Conservation (phyloP, 78 protist species). For the Dictyostelium citrinum region DNA sequence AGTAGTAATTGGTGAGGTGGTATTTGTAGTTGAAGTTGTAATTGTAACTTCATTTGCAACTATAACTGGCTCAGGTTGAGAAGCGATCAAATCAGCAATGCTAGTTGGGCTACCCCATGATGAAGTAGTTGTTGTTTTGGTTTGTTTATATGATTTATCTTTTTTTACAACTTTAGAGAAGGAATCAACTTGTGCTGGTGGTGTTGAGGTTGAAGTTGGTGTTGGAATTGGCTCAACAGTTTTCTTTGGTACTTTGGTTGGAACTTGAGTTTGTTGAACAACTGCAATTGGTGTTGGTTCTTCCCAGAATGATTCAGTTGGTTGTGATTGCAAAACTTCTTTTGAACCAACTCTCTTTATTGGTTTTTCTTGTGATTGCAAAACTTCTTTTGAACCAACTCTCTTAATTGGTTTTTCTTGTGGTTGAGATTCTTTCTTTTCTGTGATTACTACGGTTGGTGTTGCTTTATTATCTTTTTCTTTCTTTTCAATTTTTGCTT, state of each 20-base stretch:
- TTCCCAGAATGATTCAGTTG: constrained; percentile 21
- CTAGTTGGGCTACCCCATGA: not conserved
- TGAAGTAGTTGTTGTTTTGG: not conserved
- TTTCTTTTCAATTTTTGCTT: not conserved
- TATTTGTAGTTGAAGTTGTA: not conserved
- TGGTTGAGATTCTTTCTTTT: not conserved
- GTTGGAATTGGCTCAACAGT: not conserved
- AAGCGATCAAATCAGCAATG: not conserved
- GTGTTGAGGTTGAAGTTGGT: not conserved
- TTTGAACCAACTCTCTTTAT: not conserved
- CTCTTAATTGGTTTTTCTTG: not conserved
- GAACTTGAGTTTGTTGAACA: not conserved
- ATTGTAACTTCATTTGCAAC: not conserved
- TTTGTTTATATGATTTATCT: constrained; percentile 3
- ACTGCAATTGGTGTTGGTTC: constrained; percentile 5
- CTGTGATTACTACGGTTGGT: not conserved
- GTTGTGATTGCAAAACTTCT: not conserved
- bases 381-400: not conserved
- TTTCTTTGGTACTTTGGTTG: not conserved
- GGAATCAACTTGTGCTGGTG: not conserved
- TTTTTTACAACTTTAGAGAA: not conserved
- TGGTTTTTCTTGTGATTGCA: not conserved
- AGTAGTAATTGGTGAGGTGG: not conserved
- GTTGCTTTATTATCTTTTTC: constrained; percentile 25
- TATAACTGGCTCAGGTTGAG: not conserved